Conservation (phyloP, 495 filamentous ascomycete genomes). For the Hypoxylon fragiforme region DNA sequence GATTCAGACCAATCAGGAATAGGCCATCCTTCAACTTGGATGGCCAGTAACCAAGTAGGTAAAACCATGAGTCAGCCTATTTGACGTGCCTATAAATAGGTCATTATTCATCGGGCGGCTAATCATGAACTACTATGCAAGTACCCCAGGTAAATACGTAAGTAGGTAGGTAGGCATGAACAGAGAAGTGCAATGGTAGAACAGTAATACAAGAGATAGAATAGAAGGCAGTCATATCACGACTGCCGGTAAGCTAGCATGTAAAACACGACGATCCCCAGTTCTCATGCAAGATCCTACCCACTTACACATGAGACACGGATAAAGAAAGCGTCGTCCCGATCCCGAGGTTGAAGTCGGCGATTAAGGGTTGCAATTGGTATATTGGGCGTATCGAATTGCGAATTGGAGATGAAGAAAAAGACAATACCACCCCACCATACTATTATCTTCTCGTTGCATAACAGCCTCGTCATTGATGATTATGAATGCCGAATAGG, state of each 20-base stretch:
- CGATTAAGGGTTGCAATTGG: slow-evolving; percentile 1
- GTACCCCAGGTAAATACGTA: no score
- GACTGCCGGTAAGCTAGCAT: not conserved
- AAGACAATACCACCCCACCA: slow-evolving; percentile 19
- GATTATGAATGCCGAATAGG: slow-evolving; percentile 16
- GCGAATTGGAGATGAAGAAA: slow-evolving; percentile 12
- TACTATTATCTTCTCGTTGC: not conserved
- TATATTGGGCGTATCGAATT: slow-evolving; percentile 1
- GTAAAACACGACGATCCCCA: not conserved
- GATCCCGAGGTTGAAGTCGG: slow-evolving; percentile 1
- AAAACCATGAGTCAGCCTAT: slow-evolving; percentile 20
- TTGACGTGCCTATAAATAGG: slow-evolving; percentile 14
- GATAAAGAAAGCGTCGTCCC: not conserved
- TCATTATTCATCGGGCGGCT: not conserved
- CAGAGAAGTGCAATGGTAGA: no score
- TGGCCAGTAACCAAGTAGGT: no score
- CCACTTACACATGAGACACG: not conserved
- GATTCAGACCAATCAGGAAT: slow-evolving; percentile 5
- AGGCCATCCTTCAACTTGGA: not conserved
- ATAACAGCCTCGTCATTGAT: slow-evolving; percentile 9
- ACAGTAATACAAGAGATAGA: no score
- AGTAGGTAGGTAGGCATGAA: no score
- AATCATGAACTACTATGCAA: no score
- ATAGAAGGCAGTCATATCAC: no score
- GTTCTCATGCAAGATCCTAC: not conserved